phyloP scores from a whole-genome alignment of 2,329 filamentous ascomycete species.

The Neofusicoccum laricinum region DNA sequence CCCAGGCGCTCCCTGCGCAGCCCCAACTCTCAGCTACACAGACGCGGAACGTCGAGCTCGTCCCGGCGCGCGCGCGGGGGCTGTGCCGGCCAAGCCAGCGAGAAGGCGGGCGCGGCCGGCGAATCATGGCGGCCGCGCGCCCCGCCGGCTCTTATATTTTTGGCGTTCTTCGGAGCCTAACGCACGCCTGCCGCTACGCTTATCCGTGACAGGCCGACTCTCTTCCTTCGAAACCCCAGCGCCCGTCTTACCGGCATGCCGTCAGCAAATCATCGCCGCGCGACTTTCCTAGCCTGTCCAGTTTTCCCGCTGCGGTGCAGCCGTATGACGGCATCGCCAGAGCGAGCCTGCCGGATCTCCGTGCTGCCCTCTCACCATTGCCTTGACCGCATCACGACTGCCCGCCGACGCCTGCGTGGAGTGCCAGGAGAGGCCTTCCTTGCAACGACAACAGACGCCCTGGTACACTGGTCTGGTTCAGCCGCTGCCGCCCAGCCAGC shows the following conservation, averaged over 20 bases:
- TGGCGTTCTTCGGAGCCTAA: not conserved
- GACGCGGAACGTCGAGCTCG: not conserved
- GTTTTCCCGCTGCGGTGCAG: not conserved
- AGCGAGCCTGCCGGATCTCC: not conserved
- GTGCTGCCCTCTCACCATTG: no score
- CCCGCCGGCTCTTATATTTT: conserved; percentile 1
- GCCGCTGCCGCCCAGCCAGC: not conserved
- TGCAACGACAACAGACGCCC: no score
- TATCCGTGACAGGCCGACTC: not conserved
- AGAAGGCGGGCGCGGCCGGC: not conserved
- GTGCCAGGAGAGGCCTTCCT: no score
- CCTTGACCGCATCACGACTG: no score
- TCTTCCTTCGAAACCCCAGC: conserved; percentile 2
- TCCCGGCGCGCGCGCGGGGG: not conserved
- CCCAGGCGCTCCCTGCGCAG: not conserved
- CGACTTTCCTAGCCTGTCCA: not conserved
- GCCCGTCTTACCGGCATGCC: not conserved
- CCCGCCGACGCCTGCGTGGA: no score
- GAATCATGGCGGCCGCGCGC: not conserved
- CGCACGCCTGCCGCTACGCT: not conserved
- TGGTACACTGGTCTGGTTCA: no score
- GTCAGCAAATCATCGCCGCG: not conserved
- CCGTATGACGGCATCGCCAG: not conserved
- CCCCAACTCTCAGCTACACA: conserved; percentile 14
- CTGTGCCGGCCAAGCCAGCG: not conserved